Evolutionary conservation across 2,329 filamentous ascomycete species (phyloP).

Genomic region (Nemania abortiva): DNA sequence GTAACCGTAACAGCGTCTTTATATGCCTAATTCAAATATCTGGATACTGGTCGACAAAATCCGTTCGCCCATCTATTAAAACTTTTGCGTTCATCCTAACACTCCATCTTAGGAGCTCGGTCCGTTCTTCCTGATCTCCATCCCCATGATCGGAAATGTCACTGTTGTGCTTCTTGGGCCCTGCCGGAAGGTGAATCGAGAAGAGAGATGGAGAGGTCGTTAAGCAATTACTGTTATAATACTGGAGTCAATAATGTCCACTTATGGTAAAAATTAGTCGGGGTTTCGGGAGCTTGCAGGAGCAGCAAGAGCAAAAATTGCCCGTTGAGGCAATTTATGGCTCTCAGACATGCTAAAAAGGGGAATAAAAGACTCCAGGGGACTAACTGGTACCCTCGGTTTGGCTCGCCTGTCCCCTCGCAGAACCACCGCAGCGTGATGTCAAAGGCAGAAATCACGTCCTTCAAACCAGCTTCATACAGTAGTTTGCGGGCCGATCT

Average conservation of each 20-base stretch:
- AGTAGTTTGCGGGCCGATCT: slow-evolving; percentile 58
- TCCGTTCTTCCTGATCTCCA: slow-evolving; percentile 50
- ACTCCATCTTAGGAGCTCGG: slow-evolving; percentile 56
- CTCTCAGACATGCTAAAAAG: too few species aligned
- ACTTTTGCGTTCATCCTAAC: slow-evolving; percentile 55
- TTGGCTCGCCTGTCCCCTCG: slow-evolving; percentile 52
- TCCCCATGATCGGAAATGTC: slow-evolving; percentile 54
- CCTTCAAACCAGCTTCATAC: slow-evolving; percentile 58
- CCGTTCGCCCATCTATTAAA: slow-evolving; percentile 13
- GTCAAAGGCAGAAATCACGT: slow-evolving; percentile 57
- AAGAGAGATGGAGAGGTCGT: slow-evolving; percentile 59
- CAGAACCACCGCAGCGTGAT: slow-evolving; percentile 61
- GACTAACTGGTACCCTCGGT: slow-evolving; percentile 51
- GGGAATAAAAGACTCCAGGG: too few species aligned
- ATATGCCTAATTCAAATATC: background rate
- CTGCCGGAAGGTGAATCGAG: slow-evolving; percentile 59
- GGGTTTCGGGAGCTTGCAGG: too few species aligned
- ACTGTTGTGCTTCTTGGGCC: slow-evolving; percentile 51
- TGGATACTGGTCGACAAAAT: slow-evolving; percentile 28
- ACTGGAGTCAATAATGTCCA: too few species aligned
- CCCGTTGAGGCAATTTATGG: too few species aligned
- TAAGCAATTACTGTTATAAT: slow-evolving; percentile 58
- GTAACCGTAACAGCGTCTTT: too few species aligned
- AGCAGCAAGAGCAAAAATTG: too few species aligned
- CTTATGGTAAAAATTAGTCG: too few species aligned